Evolutionary conservation across 2,329 filamentous ascomycete species (phyloP).

Genomic region (Pseudogymnoascus sp.): DNA sequence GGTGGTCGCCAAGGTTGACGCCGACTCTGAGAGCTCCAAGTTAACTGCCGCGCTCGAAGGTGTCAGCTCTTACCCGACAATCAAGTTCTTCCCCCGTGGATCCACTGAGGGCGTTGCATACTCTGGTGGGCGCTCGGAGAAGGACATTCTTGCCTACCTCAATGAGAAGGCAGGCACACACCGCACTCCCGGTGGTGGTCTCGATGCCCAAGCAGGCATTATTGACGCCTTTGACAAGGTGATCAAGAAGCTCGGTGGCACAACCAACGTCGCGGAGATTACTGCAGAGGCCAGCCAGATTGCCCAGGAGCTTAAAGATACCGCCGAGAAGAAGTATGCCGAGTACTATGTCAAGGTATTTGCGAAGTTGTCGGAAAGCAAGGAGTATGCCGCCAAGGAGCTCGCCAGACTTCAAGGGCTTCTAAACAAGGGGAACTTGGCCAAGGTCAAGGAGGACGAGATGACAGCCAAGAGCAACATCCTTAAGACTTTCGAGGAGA

Average conservation of each 20-base stretch:
- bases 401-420: constrained; percentile 71
- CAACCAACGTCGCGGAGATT: constrained; percentile 52
- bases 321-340: constrained; percentile 66
- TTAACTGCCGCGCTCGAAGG: constrained; percentile 67
- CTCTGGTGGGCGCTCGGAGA: constrained; percentile 67
- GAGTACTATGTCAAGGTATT: constrained; percentile 93
- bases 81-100: constrained; percentile 93
- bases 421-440: constrained; percentile 78
- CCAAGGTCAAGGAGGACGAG: constrained; percentile 82
- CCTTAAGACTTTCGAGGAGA: constrained; percentile 65
- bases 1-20: constrained; percentile 90
- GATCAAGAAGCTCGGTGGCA: constrained; percentile 64
- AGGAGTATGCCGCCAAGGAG: constrained; percentile 80
- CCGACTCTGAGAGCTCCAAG: constrained; percentile 81
- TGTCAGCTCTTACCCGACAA: constrained; percentile 85
- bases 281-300: constrained; percentile 66
- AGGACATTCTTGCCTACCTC: constrained; percentile 69
- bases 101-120: constrained; percentile 66
- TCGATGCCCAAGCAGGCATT: constrained; percentile 74
- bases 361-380: constrained; percentile 72
- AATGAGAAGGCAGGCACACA: constrained; percentile 87
- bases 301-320: constrained; percentile 56
- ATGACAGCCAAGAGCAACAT: constrained; percentile 82
- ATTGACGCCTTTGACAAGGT: constrained; percentile 71
- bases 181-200: constrained; percentile 71